Evolutionary conservation across 768 basidiomycete species (phyloP), one percentile per base, ranked within the genome.

Genomic region (Tulasnella calospora): DNA sequence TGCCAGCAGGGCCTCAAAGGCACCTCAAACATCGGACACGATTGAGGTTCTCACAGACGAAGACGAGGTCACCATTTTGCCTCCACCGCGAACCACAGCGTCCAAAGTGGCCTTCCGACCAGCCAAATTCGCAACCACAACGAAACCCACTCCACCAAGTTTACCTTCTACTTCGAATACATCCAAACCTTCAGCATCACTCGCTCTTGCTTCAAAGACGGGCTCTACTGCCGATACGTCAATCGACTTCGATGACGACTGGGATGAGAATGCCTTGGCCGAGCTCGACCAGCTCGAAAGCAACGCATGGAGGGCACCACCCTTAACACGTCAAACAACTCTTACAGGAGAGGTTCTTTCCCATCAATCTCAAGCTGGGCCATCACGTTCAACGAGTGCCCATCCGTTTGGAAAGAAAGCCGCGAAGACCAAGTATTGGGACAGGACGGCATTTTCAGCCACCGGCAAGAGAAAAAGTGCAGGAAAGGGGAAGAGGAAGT

Each of bases 401-500:
- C 75, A 81, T 70, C 33, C 80, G 6, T 90, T 89, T 79, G 89
- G 89, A 12, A 87, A 88, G 71, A 89, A 89, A 78, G 86, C 89
- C 6, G 87, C 87, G 27, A 91, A 92, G 83, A 89, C 88, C 0
- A 98, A 97, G 86, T 87, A 67, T 71, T 99, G 98, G 98, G 95
- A 99, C 82, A 91, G 94, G 33, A 94, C 96, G 0, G 90, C 86
- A 17, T 97, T 94, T 82, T 91, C 95, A 7, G 93, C 94, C 85
- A 89, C 91, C 4, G 95, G 95, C 0, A 84, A 88, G 85, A 90
- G 87, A 81, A 88, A 86, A 73, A 84, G 85, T 55, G 89, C 88
- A 81, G 77, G 76, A 13, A 81, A 82, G 73, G 83, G 84, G 2
- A 91, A 89, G 83, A 87, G 86, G 9, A 90, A 90, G 83, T 86